Conservation (phyloP, 2,329 filamentous ascomycete genomes). For the Aureobasidium sp. region DNA sequence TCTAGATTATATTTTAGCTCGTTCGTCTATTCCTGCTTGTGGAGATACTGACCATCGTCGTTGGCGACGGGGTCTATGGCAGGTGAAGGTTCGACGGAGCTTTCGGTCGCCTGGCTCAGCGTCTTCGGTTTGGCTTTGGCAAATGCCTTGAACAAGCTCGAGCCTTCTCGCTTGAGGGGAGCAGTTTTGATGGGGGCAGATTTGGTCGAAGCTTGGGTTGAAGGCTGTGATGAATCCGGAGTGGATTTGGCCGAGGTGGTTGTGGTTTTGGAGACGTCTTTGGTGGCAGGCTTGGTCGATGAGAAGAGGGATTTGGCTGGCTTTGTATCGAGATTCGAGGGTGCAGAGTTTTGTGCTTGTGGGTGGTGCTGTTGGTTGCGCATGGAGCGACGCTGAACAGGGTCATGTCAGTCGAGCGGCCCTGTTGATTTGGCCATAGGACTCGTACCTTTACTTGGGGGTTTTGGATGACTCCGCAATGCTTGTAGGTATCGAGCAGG, state of each 20-base stretch:
- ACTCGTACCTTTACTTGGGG: slow-evolving; percentile 50
- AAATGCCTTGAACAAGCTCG: slow-evolving; percentile 72
- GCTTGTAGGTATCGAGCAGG: slow-evolving; percentile 50
- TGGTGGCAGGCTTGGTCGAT: slow-evolving; percentile 20
- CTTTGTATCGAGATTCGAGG: slow-evolving; percentile 20
- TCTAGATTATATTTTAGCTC: slow-evolving; percentile 20
- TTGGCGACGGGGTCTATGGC: slow-evolving; percentile 25
- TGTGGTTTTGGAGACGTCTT: slow-evolving; percentile 31
- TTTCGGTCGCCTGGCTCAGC: slow-evolving; percentile 36
- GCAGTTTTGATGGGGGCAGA: slow-evolving; percentile 35
- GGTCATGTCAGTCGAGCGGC: neutral
- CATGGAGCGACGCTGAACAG: slow-evolving; percentile 39
- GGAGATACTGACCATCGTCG: slow-evolving; percentile 5
- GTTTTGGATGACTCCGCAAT: slow-evolving; percentile 71
- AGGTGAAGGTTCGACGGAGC: slow-evolving; percentile 33
- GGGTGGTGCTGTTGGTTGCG: slow-evolving; percentile 34
- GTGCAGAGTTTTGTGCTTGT: slow-evolving; percentile 21
- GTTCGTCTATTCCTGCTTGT: neutral
- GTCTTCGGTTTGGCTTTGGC: slow-evolving; percentile 56
- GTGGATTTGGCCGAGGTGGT: slow-evolving; percentile 32
- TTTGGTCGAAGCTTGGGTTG: slow-evolving; percentile 28
- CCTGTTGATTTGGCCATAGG: neutral
- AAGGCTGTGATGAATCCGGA: slow-evolving; percentile 23
- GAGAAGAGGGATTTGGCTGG: slow-evolving; percentile 19
- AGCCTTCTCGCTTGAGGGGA: slow-evolving; percentile 52